A percentile compares a stretch with the other conserved stretches of the same genome.
These are phyloP conservation scores for Suhomyces maxii DNA, from an alignment of 1,139 yeast genomes.

Conservation along the genomic window DNA sequence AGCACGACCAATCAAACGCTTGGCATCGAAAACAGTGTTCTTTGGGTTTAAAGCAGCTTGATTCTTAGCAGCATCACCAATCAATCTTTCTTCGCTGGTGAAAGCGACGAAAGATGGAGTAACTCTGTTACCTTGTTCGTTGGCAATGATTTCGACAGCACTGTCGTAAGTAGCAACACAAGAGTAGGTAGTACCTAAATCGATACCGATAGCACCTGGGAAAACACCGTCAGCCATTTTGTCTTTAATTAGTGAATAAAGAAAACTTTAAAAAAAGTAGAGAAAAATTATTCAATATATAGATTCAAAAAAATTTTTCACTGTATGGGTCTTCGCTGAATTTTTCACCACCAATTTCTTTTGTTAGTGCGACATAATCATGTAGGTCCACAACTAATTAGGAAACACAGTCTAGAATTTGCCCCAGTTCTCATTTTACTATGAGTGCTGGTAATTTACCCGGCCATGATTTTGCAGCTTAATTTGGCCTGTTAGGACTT, in stretches of 20 bases:
- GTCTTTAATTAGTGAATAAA: constrained; percentile 16
- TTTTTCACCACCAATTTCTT: constrained; percentile 11
- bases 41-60: constrained; percentile 97
- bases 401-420: constrained; percentile 4
- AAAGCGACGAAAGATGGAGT: constrained; percentile 98
- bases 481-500: constrained; percentile 9
- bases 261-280: constrained; percentile 15
- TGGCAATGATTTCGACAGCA: constrained; percentile 93
- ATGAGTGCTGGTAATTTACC: constrained; percentile 3
- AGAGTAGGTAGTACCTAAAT: constrained; percentile 98
- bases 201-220: constrained; percentile 99
- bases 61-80: constrained; percentile 99
- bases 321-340: constrained; percentile 13
- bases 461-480: constrained; percentile 9
- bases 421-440: constrained; percentile 3
- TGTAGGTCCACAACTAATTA: not conserved
- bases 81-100: constrained; percentile 95
- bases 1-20: constrained; percentile 97
- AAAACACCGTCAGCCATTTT: constrained; percentile 97
- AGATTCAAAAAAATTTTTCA: constrained; percentile 17
- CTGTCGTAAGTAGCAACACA: constrained; percentile 96
- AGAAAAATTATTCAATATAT: constrained; percentile 12
- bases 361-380: not conserved
- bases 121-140: constrained; percentile 99
- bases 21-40: constrained; percentile 96